phyloP scores from a whole-genome alignment of 768 basidiomycete species.

The Serpula lacrymans region DNA sequence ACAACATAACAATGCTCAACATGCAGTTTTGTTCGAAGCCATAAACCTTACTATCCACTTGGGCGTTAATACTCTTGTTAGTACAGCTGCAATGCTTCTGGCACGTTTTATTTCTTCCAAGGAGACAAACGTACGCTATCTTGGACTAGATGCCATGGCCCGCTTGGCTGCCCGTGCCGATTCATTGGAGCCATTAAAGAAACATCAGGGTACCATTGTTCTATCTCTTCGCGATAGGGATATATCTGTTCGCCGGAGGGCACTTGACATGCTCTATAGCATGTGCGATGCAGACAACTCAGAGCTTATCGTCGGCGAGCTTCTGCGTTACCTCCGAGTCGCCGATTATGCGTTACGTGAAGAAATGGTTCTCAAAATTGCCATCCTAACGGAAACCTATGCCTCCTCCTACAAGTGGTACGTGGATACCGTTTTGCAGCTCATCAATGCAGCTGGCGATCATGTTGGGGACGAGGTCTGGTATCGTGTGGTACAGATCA shows the following conservation, averaged over 20 bases:
- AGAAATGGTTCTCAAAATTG: conserved; percentile 99
- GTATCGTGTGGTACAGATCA: conserved; percentile 98
- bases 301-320: conserved; percentile 92
- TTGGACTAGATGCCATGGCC: conserved; percentile 97
- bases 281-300: conserved; percentile 99
- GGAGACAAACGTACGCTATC: conserved; percentile 97
- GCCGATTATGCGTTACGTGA: conserved; percentile 96
- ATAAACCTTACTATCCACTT: conserved; percentile 95
- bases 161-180: conserved; percentile 94
- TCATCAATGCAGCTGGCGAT: conserved; percentile 96
- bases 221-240: conserved; percentile 94
- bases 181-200: conserved; percentile 88
- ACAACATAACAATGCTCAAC: conserved; percentile 98
- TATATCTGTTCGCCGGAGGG: conserved; percentile 91
- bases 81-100: conserved; percentile 83
- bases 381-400: conserved; percentile 98
- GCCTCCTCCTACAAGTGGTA: conserved; percentile 99
- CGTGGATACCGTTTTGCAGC: conserved; percentile 93
- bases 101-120: conserved; percentile 97
- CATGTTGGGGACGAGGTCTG: conserved; percentile 99
- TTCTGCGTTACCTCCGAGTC: conserved; percentile 89
- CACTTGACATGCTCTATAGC: conserved; percentile 93
- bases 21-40: conserved; percentile 97
- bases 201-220: conserved; percentile 94
- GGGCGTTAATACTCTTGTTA: conserved; percentile 87